phyloP scores from a whole-genome alignment of 1,284 basidiomycete genomes.

The Ustilago hordei region DNA sequence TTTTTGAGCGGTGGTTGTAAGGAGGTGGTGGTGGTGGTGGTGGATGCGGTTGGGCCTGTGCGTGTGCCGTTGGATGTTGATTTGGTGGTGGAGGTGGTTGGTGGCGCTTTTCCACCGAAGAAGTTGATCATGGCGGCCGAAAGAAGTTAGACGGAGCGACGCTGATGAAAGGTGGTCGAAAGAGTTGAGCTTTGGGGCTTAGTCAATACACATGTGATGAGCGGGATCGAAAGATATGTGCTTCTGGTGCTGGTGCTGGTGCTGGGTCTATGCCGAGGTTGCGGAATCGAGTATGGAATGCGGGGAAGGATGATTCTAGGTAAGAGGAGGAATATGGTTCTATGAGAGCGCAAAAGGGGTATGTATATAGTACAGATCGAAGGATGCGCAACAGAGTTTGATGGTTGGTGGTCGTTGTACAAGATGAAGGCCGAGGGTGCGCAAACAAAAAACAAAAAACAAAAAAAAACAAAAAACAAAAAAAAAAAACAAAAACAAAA shows the following conservation, averaged over 20 bases:
- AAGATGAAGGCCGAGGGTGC: too few relatives aligned
- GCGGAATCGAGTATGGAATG: not conserved
- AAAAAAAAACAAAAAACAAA: too few relatives aligned
- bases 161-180: not conserved
- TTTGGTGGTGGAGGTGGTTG: constrained; percentile 14
- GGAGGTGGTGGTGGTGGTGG: not conserved
- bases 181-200: not conserved
- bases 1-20: constrained; percentile 35
- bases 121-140: constrained; percentile 45
- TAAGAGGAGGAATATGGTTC: not conserved
- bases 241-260: not conserved
- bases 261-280: not conserved
- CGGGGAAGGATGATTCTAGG: not conserved
- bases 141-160: not conserved
- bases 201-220: constrained; percentile 5
- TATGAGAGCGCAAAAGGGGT: not conserved
- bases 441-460: too few relatives aligned
- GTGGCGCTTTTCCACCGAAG: constrained; percentile 36
- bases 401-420: too few relatives aligned
- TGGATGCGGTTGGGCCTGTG: constrained; percentile 4
- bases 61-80: constrained; percentile 11
- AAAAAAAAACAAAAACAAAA: too few relatives aligned
- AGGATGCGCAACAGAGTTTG: too few relatives aligned
- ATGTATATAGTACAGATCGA: too few relatives aligned
- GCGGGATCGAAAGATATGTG: not conserved